Evolutionary conservation across 768 basidiomycete species (phyloP), one percentile per base, ranked within the genome.

Genomic region (Leccinum subgranulosum): DNA sequence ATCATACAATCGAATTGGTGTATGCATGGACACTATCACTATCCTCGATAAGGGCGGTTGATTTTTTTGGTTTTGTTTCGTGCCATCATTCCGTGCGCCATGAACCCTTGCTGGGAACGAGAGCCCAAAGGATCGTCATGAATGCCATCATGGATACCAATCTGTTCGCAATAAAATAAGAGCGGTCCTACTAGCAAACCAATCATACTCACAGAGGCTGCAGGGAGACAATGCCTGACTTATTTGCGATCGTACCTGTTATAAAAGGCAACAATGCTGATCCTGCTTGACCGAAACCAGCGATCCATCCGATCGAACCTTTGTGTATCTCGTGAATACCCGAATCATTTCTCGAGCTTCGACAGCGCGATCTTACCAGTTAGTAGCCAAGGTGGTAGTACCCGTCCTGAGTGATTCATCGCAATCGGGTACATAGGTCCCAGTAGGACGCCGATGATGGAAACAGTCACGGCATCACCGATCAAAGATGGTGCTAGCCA

Each of bases 231-330:
- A 83, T 83, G 0, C 81, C 88, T 39, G 83, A 80, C 58, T 77
- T 83, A 25, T 78, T 77, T 6, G 89, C 81, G 25, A 92, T 79
- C 2, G 84, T 79, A 23, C 89, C 88, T 1, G 86, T 86, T 59
- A 90, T 78, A 63, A 92, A 90, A 0, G 90, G 89, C 5, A 91
- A 65, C 7, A 87, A 60, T 0, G 89, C 89, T 43, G 84, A 84
- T 17, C 90, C 90, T 3, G 87, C 83, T 65, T 87, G 85, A 0
- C 90, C 88, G 31, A 84, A 79, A 4, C 82, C 83, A 6, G 84
- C 83, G 29, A 86, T 84, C 85, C 84, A 87, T 9, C 85, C 86
- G 34, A 87, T 84, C 11, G 84, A 78, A 23, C 79, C 82, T 47
- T 29, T 49, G 21, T 9, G 31, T 29, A 10, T 3, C 6, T n/a